A percentile compares a stretch with the other conserved stretches of the same genome.
phyloP scores from a whole-genome alignment of 129 eudicot species.

The Kitagawia praeruptora region DNA sequence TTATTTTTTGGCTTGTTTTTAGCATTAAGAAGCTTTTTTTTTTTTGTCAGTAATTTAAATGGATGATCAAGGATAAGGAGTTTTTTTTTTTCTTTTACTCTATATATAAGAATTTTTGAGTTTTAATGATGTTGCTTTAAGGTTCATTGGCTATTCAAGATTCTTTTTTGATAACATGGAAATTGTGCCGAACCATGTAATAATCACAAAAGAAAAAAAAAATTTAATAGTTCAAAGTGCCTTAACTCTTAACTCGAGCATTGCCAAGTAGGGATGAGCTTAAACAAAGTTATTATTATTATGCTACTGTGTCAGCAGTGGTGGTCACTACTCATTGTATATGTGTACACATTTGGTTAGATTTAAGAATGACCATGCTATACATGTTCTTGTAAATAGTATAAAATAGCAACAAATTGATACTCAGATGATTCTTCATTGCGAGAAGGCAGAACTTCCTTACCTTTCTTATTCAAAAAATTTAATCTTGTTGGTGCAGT shows the following conservation, averaged over 20 bases:
- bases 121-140: neutral
- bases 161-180: neutral
- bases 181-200: neutral
- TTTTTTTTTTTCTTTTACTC: neutral
- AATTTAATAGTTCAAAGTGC: neutral
- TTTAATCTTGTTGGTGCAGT: neutral
- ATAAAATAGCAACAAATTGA: neutral
- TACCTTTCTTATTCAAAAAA: neutral
- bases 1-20: neutral
- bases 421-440: neutral
- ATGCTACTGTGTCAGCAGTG: neutral
- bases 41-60: neutral
- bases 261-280: neutral
- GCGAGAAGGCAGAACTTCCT: neutral
- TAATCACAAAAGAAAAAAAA: neutral
- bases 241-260: neutral
- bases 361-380: neutral
- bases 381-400: neutral
- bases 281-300: neutral
- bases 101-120: neutral
- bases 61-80: neutral
- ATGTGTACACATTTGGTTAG: neutral
- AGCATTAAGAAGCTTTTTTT: neutral
- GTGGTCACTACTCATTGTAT: neutral
- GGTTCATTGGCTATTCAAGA: neutral